Evolutionary conservation across 305 asterid genomes (phyloP).

Genomic region (Withania somnifera): DNA sequence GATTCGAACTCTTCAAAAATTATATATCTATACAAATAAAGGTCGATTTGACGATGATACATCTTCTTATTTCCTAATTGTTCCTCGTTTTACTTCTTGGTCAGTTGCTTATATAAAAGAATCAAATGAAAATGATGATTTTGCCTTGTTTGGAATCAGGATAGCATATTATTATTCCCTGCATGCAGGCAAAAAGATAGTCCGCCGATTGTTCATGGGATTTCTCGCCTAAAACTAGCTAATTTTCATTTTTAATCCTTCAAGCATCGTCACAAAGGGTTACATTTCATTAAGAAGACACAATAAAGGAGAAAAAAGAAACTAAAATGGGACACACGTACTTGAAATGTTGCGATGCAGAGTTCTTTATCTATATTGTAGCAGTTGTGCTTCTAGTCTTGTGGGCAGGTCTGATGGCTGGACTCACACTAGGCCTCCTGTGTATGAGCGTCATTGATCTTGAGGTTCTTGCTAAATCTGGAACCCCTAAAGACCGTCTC

Average conservation of each 20-base stretch:
- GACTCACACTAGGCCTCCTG: conserved; percentile 84
- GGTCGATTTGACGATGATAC: not conserved
- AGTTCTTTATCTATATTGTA: conserved; percentile 46
- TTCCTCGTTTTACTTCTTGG: not conserved
- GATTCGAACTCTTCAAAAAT: not conserved
- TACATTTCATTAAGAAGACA: not conserved
- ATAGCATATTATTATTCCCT: not conserved
- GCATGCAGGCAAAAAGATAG: not conserved
- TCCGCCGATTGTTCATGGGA: not conserved
- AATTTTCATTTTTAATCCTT: not conserved
- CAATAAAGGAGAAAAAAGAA: not conserved
- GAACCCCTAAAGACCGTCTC: conserved; percentile 42
- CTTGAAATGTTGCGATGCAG: conserved; percentile 46
- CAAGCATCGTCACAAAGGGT: not conserved
- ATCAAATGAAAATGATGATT: not conserved
- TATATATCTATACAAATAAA: not conserved
- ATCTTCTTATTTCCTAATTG: not conserved
- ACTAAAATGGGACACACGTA: not conserved
- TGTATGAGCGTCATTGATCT: conserved; percentile 80
- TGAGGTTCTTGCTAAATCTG: conserved; percentile 80
- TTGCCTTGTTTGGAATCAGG: not conserved
- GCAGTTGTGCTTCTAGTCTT: conserved; percentile 30
- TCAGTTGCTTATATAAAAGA: not conserved
- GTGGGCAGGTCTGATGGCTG: conserved; percentile 75
- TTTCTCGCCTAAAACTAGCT: conserved; percentile 1